phyloP scores from a whole-genome alignment of 352 stramenopile genomes.

The Globisporangium paroecandrum region DNA sequence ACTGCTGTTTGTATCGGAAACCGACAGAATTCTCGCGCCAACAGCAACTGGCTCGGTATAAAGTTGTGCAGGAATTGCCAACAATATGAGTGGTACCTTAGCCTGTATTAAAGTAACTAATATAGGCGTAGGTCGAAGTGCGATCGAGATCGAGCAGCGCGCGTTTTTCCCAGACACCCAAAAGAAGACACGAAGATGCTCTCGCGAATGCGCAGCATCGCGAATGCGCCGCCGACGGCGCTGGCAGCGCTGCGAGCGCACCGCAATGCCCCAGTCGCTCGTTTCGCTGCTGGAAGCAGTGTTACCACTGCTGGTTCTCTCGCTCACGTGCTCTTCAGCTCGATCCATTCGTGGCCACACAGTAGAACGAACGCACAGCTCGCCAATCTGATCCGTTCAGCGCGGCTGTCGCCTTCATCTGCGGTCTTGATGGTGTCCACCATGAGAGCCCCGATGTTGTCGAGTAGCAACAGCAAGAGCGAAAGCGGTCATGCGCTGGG shows the following conservation, averaged over 20 bases:
- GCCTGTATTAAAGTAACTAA: no score
- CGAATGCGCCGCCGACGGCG: neutral
- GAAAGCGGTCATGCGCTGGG: neutral
- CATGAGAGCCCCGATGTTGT: neutral
- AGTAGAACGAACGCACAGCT: neutral
- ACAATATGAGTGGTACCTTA: no score
- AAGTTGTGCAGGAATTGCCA: no score
- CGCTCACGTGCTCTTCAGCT: neutral
- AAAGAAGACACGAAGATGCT: slow-evolving; percentile 9
- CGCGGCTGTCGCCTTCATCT: neutral
- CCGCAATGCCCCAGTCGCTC: neutral
- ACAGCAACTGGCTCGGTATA: no score
- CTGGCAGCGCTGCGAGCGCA: neutral
- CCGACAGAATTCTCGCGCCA: no score
- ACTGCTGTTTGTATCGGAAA: no score
- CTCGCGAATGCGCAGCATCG: slow-evolving; percentile 6
- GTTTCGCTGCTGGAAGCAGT: neutral
- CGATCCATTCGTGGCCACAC: neutral
- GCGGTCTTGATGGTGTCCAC: neutral
- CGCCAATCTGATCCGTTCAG: neutral
- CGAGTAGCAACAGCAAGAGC: neutral
- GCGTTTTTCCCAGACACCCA: neutral
- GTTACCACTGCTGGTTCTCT: neutral
- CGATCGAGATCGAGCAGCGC: no score
- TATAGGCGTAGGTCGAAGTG: no score